These are phyloP conservation scores for Saprolegnia parasitica DNA, from an alignment of 352 stramenopile genomes.

Conservation along the genomic window DNA sequence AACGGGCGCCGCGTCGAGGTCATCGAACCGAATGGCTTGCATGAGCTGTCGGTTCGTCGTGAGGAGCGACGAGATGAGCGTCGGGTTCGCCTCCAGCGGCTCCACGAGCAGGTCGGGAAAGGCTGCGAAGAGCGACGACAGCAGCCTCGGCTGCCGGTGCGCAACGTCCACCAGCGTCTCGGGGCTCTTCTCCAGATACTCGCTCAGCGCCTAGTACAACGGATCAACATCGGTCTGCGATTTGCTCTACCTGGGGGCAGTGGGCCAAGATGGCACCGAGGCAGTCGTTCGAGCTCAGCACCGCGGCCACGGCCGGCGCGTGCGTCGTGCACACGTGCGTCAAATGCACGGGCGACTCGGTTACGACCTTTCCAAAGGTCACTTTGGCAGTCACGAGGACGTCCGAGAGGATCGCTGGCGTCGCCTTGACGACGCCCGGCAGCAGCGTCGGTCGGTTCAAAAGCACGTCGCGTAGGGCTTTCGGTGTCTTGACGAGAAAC, in stretches of 20 bases:
- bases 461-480: constrained; percentile 52
- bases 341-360: constrained; percentile 18
- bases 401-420: constrained; percentile 45
- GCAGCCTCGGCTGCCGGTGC: constrained; percentile 51
- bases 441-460: constrained; percentile 51
- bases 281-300: constrained; percentile 1
- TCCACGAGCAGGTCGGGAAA: constrained; percentile 66
- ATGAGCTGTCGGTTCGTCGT: constrained; percentile 53
- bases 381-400: constrained; percentile 23
- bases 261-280: constrained; percentile 8
- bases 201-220: constrained; percentile 43
- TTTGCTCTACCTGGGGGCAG: constrained; percentile 16
- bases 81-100: constrained; percentile 61
- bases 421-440: constrained; percentile 43
- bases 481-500: constrained; percentile 59
- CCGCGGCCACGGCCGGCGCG: not conserved
- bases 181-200: constrained; percentile 56
- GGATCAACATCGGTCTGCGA: not conserved
- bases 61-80: constrained; percentile 64
- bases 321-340: constrained; percentile 12
- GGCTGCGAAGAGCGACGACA: constrained; percentile 57
- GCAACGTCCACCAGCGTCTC: constrained; percentile 67
- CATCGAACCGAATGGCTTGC: constrained; percentile 13
- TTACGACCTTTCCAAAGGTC: constrained; percentile 17
- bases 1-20: constrained; percentile 4